Conservation (phyloP, 768 basidiomycete species). For the Trametes punicea region DNA sequence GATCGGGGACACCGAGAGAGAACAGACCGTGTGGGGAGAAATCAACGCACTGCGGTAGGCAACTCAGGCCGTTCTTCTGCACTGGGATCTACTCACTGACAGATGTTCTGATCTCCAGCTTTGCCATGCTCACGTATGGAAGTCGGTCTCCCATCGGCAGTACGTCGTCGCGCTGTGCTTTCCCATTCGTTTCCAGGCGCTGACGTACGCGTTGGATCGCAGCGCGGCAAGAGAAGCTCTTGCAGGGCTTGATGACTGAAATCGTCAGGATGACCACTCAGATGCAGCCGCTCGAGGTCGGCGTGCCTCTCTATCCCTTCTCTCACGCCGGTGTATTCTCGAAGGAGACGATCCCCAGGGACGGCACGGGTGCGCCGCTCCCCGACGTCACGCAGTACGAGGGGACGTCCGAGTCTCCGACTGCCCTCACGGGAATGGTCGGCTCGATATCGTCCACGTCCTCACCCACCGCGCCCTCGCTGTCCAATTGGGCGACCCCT, state of each 20-base stretch:
- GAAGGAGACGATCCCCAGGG: conserved; percentile 21
- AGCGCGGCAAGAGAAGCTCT: conserved; percentile 81
- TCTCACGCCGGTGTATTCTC: conserved; percentile 39
- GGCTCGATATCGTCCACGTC: conserved; percentile 1
- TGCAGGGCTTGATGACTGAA: conserved; percentile 82
- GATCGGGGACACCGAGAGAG: conserved; percentile 66
- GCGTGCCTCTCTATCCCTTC: conserved; percentile 78
- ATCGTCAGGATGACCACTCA: conserved; percentile 81
- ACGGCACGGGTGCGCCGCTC: conserved; percentile 24
- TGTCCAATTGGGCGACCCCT: conserved; percentile 14
- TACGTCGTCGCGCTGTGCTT: conserved; percentile 37
- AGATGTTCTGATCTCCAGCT: conserved; percentile 39
- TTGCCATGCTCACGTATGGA: conserved; percentile 83
- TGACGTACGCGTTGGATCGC: conserved; percentile 2
- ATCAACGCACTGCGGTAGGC: conserved; percentile 77
- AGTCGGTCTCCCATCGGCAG: conserved; percentile 78
- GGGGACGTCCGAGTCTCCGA: conserved; percentile 11
- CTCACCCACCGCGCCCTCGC: neutral
- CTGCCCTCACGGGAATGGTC: conserved; percentile 11
- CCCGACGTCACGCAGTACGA: conserved; percentile 24
- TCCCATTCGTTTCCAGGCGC: neutral
- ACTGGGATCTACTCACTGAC: neutral
- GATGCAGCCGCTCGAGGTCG: conserved; percentile 75
- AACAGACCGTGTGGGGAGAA: conserved; percentile 82
- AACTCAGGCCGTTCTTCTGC: neutral